These are phyloP conservation scores for Forsythia suspensa DNA, from an alignment of 257 asterid genomes.

Conservation along the genomic window DNA sequence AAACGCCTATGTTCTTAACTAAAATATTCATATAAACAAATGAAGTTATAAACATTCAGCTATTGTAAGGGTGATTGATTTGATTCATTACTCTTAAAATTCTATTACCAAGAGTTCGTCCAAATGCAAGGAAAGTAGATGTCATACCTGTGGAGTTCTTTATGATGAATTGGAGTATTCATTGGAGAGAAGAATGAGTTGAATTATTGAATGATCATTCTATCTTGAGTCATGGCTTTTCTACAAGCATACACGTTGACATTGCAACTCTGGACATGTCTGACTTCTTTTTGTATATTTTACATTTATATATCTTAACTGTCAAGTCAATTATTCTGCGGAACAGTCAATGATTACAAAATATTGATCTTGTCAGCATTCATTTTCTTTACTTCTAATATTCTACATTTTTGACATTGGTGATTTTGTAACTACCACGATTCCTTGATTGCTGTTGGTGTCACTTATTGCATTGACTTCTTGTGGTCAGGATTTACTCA, in stretches of 20 bases:
- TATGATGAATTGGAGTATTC: not conserved
- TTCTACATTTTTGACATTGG: not conserved
- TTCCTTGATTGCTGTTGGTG: not conserved
- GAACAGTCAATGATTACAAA: not conserved
- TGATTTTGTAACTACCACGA: not conserved
- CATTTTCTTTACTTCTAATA: not conserved
- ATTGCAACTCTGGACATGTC: not conserved
- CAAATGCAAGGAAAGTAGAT: not conserved
- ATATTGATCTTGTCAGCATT: not conserved
- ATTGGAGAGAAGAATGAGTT: not conserved
- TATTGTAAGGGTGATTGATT: not conserved
- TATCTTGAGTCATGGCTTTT: not conserved
- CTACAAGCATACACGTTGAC: not conserved
- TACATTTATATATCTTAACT: not conserved
- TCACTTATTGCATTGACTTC: constrained; percentile 8
- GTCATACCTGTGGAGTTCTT: not conserved
- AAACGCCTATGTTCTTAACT: not conserved
- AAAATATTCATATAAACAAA: not conserved
- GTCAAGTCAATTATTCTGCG: not conserved
- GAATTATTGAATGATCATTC: not conserved
- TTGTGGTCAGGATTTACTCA: constrained; percentile 62
- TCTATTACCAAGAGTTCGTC: not conserved
- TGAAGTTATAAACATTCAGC: not conserved
- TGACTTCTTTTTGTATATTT: not conserved
- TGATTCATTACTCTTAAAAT: not conserved